Conservation (phyloP, 1,139 yeast species). For the Protomyces arabidopsidicola region DNA sequence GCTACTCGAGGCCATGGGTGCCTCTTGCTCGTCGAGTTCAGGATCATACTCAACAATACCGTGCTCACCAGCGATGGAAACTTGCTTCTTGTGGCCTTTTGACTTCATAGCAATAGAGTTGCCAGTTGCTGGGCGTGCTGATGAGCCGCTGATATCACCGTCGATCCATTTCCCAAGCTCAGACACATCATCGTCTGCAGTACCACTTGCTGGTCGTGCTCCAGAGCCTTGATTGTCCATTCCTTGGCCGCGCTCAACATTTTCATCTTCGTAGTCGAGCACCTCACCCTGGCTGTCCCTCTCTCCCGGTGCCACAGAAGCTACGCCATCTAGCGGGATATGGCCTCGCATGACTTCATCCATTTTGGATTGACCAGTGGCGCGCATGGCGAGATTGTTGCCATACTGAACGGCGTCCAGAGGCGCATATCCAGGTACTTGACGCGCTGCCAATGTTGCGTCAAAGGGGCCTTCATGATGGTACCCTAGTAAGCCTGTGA, state of each 20-base stretch:
- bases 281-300: slow-evolving; percentile 11
- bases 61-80: neutral
- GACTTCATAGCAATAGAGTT: slow-evolving; percentile 4
- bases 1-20: neutral
- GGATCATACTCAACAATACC: slow-evolving; percentile 18
- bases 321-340: slow-evolving; percentile 32
- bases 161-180: slow-evolving; percentile 13
- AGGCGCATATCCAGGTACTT: slow-evolving; percentile 30
- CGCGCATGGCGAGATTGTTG: slow-evolving; percentile 29
- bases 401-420: slow-evolving; percentile 30
- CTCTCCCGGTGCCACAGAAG: slow-evolving; percentile 27
- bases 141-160: neutral
- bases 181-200: neutral
- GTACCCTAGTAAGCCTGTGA: slow-evolving; percentile 5
- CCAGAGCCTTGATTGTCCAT: slow-evolving; percentile 1
- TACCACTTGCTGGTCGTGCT: neutral
- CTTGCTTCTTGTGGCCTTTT: slow-evolving; percentile 4
- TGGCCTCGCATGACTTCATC: slow-evolving; percentile 27
- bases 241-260: slow-evolving; percentile 13
- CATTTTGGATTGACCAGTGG: slow-evolving; percentile 29
- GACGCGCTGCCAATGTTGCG: slow-evolving; percentile 29
- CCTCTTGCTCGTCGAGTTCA: slow-evolving; percentile 6
- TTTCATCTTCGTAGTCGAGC: slow-evolving; percentile 19
- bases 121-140: neutral
- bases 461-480: slow-evolving; percentile 34